phyloP scores from a whole-genome alignment of 768 basidiomycete genomes.

The Calocybe indica region DNA sequence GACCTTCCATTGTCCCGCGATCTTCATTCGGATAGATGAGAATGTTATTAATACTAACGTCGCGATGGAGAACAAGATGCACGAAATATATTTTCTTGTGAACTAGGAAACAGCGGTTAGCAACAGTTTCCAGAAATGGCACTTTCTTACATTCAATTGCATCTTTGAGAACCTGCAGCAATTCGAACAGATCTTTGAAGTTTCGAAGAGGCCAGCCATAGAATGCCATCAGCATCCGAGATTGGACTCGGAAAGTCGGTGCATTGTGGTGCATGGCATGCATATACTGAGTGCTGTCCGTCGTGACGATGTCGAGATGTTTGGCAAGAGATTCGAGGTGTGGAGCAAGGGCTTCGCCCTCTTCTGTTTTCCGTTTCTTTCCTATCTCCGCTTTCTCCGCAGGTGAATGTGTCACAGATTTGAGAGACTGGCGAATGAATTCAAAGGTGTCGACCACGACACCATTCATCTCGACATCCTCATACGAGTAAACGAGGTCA shows the following conservation, averaged over 20 bases:
- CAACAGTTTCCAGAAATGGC: too few species aligned
- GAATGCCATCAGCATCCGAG: not conserved
- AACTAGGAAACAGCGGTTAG: not conserved
- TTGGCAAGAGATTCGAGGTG: too few species aligned
- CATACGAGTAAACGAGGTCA: not conserved
- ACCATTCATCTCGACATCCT: not conserved
- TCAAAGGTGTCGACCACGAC: not conserved
- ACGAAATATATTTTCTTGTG: not conserved
- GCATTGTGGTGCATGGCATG: too few species aligned
- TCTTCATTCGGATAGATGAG: not conserved
- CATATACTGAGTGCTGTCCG: too few species aligned
- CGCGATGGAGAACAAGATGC: not conserved
- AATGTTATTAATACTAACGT: slow-evolving; percentile 2
- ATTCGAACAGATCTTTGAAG: not conserved
- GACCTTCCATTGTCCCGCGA: not conserved
- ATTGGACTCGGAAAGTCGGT: not conserved
- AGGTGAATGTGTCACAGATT: too few species aligned
- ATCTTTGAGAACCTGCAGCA: not conserved
- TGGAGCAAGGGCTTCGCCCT: not conserved
- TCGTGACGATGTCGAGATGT: too few species aligned
- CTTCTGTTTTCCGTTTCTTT: too few species aligned
- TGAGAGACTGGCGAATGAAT: not conserved
- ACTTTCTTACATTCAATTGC: not conserved
- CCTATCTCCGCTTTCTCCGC: too few species aligned
- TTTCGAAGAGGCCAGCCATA: not conserved